These are phyloP conservation scores for Daldinia concentrica DNA, from an alignment of 495 filamentous ascomycete species.

Conservation along the genomic window DNA sequence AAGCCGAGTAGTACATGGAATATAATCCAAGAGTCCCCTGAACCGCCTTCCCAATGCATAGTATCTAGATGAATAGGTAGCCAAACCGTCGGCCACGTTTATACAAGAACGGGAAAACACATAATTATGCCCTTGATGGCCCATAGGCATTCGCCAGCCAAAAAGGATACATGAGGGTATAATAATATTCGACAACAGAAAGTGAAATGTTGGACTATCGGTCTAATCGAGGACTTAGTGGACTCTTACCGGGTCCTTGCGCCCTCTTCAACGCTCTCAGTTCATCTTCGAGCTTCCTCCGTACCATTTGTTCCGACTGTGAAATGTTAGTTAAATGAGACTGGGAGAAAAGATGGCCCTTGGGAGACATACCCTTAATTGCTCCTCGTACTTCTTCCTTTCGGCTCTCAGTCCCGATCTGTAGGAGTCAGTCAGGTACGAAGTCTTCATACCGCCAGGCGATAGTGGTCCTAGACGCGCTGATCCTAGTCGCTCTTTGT, in stretches of 20 bases:
- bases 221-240: slow-evolving; percentile 40
- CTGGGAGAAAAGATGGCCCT: neutral
- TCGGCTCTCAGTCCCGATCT: slow-evolving; percentile 56
- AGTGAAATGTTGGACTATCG: slow-evolving; percentile 19
- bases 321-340: slow-evolving; percentile 18
- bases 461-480: slow-evolving; percentile 26
- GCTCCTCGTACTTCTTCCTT: slow-evolving; percentile 62
- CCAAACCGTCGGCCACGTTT: slow-evolving; percentile 27
- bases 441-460: slow-evolving; percentile 41
- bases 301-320: slow-evolving; percentile 59
- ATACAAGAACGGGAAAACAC: slow-evolving; percentile 30
- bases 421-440: slow-evolving; percentile 48
- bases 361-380: slow-evolving; percentile 54
- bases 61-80: slow-evolving; percentile 22
- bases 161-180: slow-evolving; percentile 34
- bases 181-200: slow-evolving; percentile 31
- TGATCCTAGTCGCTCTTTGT: slow-evolving; percentile 53
- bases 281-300: slow-evolving; percentile 59
- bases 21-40: slow-evolving; percentile 39
- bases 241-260: slow-evolving; percentile 51
- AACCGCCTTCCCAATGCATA: slow-evolving; percentile 40
- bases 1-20: neutral
- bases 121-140: slow-evolving; percentile 24
- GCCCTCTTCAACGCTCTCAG: slow-evolving; percentile 49
- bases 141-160: slow-evolving; percentile 12